Evolutionary conservation across 2,329 filamentous ascomycete genomes (phyloP), one percentile per base, ranked within the genome.

Genomic region (Fusarium beomiforme): DNA sequence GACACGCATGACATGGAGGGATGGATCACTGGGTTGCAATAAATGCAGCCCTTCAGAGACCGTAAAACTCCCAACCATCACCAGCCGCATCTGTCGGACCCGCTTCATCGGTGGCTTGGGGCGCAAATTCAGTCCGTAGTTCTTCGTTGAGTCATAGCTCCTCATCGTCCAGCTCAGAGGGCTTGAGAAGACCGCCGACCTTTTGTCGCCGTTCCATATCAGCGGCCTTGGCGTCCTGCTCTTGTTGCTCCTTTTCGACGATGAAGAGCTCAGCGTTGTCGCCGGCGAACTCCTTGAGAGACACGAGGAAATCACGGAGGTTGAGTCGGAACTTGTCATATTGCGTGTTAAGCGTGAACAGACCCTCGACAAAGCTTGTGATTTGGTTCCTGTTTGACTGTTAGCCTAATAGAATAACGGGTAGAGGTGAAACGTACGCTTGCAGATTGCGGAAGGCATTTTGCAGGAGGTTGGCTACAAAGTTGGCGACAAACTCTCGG

Each of bases 281-380:
- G 56, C 93, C 96, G 2, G 94, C 91, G 70, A 98, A 99, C 82
- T 99, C 97, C 84, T 98, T 97, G 75, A 99, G 86, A 24, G 95
- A 97, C 77, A 99, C 97, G 74, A 99, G 85, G 89, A 99, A 99
- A 83, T 99, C 96, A 73, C 96, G 94, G 56, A 99, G 86, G 77
- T 97, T 94, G 59, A 97, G 90, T 81, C 97, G 97, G 91, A 99
- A 99, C 80, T 94, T 94, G 79, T 93, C 93, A 72, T 97, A 91
- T 78, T 97, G 93, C 61, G 92, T 93, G 80, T 97, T 98, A 74
- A 93, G 88, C 10, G 91, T 89, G 81, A 99, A 97, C 14, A 99
- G 85, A 14, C 93, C 93, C 76, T 97, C 91, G 55, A 98, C 95
- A 81, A 99, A 99, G 59, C 89, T 88, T 72, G 92, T 89, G 76